Base-by-base conservation (phyloP, 2,329 filamentous ascomycete genomes). In the Didymella lethalis region DNA sequence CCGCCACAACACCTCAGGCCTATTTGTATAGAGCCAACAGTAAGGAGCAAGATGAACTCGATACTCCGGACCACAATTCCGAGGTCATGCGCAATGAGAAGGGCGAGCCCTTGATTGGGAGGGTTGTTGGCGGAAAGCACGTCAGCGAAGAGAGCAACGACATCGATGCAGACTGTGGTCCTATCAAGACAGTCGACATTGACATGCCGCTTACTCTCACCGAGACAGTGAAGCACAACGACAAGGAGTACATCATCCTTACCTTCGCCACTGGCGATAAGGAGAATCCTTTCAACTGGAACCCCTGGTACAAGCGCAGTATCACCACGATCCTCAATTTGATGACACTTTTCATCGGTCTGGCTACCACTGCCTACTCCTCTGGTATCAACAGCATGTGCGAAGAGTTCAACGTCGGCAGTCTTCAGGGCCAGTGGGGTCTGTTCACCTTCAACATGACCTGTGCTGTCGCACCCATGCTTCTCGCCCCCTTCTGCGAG, bases 221-320 rank as follows among this genome's bases (percentile, higher is more conserved):
- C 2, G 68, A 71, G 50, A 70, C 64, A 34, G 67, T 71, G 47
- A 59, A 64, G 29, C 67, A 71, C 29, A 52, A 66, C 12, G 68
- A 59, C 49, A 71, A 70, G 31, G 66, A 71, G 12, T 71, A 69
- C 53, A 65, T 71, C 23, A 59, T 71, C 14, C 48, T 71, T 18
- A 69, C 63, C 11, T 71, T 70, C 18, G 68, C 68, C 3, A 71
- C 67, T 18, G 68, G 64, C 29, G 68, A 71, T 12, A 64, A 61
- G 18, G 60, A 71, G 53, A 71, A 71, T 40, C 68, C 68, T 0
- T 71, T 71, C 58, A 71, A 71, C 50, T 71, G 67, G 68, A 71
- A 69, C 6, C 64, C 63, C 2, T 71, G 68, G 67, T 70, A 71
- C 60, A 71, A 71, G 60, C 66, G 68, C 29, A 64, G 63, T 48